Conservation (phyloP, 441 rosid genomes). For the Erysimum pusillum region DNA sequence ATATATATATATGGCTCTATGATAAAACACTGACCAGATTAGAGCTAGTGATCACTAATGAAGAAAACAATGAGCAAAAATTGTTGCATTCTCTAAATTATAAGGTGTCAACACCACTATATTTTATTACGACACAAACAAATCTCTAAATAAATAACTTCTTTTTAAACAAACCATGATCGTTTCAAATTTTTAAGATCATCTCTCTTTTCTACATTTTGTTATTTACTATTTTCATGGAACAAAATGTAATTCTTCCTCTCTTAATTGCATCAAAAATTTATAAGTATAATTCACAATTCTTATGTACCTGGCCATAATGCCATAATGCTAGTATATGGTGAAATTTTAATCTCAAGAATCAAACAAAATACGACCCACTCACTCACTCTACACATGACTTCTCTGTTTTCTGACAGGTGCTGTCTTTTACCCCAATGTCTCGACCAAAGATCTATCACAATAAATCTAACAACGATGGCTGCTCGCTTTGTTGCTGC, state of each 20-base stretch:
- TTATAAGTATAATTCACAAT: no score
- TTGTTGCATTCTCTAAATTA: no score
- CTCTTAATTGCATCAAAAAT: no score
- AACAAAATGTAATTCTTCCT: no score
- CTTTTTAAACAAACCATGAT: no score
- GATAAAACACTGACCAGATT: constrained; percentile 1
- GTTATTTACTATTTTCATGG: no score
- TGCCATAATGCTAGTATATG: neutral
- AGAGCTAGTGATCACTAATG: constrained; percentile 20
- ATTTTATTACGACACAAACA: no score
- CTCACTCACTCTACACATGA: constrained; percentile 26
- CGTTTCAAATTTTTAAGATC: no score
- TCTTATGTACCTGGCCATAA: no score
- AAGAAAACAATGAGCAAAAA: constrained; percentile 20
- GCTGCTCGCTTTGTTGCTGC: constrained; percentile 56
- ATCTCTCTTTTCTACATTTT: no score
- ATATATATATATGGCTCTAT: neutral
- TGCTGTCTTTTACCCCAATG: neutral
- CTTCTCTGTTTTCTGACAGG: neutral
- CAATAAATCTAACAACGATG: constrained; percentile 82
- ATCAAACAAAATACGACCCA: constrained; percentile 28
- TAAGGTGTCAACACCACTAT: no score
- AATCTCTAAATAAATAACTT: no score
- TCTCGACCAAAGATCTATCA: constrained; percentile 40
- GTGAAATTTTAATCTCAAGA: constrained; percentile 21